phyloP scores from a whole-genome alignment of 1,139 yeast genomes.

The Pichiaceae sp. region DNA sequence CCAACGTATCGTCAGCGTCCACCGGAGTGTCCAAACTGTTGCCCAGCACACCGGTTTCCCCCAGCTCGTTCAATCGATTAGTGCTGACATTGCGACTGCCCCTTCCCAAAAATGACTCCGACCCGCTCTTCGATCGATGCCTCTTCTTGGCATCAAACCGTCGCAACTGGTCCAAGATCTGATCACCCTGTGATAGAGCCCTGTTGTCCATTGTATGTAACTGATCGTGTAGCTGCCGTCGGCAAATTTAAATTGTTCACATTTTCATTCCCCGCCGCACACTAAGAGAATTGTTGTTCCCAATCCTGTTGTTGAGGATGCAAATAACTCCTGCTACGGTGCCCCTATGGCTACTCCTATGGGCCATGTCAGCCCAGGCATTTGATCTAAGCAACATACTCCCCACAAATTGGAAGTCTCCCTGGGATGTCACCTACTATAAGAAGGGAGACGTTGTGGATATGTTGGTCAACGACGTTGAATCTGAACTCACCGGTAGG shows the following conservation, averaged over 20 bases:
- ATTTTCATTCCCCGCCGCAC: no score
- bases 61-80: background rate
- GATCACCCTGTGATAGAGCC: slow-evolving; percentile 22
- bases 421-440: slow-evolving; percentile 27
- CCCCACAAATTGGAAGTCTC: slow-evolving; percentile 6
- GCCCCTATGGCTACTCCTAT: background rate
- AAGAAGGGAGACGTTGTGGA: slow-evolving; percentile 55
- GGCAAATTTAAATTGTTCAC: no score
- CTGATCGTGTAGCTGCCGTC: no score
- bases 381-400: background rate
- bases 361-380: background rate
- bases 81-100: background rate
- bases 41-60: background rate
- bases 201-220: no score
- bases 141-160: slow-evolving; percentile 21
- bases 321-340: no score
- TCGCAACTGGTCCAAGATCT: slow-evolving; percentile 21
- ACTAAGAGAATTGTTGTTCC: no score
- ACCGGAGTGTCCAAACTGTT: background rate
- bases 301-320: no score
- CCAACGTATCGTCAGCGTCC: background rate
- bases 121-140: slow-evolving; percentile 2
- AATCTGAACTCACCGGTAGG: slow-evolving; percentile 67
- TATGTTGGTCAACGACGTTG: slow-evolving; percentile 67
- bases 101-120: background rate